phyloP scores from a whole-genome alignment of 768 basidiomycete genomes.

The Tubosaeta sp. region DNA sequence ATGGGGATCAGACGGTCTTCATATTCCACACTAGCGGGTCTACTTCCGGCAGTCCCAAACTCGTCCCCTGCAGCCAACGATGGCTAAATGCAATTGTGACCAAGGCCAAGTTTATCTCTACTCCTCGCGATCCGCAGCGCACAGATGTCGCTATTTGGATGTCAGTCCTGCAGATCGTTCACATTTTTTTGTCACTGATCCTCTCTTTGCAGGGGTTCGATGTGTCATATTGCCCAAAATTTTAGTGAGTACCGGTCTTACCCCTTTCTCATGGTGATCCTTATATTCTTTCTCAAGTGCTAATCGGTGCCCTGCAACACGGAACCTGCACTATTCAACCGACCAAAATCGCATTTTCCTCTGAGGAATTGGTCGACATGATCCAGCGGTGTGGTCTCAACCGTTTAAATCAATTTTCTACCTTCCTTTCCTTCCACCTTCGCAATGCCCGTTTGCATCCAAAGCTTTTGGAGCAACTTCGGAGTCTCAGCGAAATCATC shows the following conservation, averaged over 20 bases:
- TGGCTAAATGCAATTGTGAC: slow-evolving; percentile 60
- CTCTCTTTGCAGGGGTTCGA: slow-evolving; percentile 60
- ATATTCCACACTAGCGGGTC: slow-evolving; percentile 81
- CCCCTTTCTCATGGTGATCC: slow-evolving; percentile 21
- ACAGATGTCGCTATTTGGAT: slow-evolving; percentile 73
- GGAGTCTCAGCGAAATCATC: slow-evolving; percentile 56
- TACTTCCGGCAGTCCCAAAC: slow-evolving; percentile 79
- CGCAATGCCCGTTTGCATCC: slow-evolving; percentile 55
- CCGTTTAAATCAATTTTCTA: slow-evolving; percentile 70
- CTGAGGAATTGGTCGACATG: slow-evolving; percentile 71
- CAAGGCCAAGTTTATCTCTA: slow-evolving; percentile 55
- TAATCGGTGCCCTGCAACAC: slow-evolving; percentile 67
- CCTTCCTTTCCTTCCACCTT: slow-evolving; percentile 64
- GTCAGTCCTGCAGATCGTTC: slow-evolving; percentile 40
- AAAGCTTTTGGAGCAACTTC: slow-evolving; percentile 55
- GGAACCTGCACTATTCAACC: slow-evolving; percentile 73
- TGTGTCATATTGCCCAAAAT: slow-evolving; percentile 78
- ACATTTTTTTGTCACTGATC: slow-evolving; percentile 27
- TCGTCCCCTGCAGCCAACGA: slow-evolving; percentile 64
- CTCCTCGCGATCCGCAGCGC: slow-evolving; percentile 44
- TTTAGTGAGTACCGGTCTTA: slow-evolving; percentile 51
- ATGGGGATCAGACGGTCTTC: slow-evolving; percentile 48
- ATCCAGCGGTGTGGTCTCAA: slow-evolving; percentile 63
- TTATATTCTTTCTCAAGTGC: slow-evolving; percentile 37
- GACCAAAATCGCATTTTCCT: slow-evolving; percentile 57